Evolutionary conservation across 2,329 filamentous ascomycete species (phyloP).

Genomic region (Cytospora piceicola): DNA sequence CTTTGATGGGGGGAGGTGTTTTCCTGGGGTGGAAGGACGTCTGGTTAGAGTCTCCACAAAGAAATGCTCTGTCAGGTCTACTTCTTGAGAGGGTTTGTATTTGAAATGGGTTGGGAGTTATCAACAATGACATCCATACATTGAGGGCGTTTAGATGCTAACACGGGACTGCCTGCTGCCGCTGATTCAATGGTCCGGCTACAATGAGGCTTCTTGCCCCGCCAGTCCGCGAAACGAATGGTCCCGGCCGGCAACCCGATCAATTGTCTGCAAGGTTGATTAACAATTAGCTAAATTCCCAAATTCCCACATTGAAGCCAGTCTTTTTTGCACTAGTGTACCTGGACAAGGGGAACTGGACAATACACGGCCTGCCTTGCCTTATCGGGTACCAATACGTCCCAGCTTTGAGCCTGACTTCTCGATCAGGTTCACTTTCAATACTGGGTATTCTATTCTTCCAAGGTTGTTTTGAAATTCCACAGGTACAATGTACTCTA

Average conservation of each 20-base stretch:
- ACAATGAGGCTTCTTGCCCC: slow-evolving; percentile 15
- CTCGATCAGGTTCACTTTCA: not conserved
- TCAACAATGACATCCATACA: not conserved
- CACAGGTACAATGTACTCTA: not conserved
- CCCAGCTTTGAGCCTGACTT: not conserved
- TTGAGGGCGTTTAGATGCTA: slow-evolving; percentile 1
- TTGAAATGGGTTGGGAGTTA: not conserved
- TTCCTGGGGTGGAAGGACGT: not conserved
- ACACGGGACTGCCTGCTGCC: not conserved
- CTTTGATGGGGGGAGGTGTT: not conserved
- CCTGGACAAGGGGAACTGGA: not conserved
- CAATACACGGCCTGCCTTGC: not conserved
- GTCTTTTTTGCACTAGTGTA: not conserved
- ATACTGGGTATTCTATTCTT: not conserved
- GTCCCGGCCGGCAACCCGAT: slow-evolving; percentile 23
- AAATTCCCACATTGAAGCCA: not conserved
- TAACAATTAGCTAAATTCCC: not conserved
- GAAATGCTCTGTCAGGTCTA: not conserved
- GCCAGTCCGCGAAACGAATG: slow-evolving; percentile 1
- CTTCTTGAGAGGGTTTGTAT: not conserved
- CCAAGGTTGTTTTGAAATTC: not conserved
- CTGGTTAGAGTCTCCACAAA: not conserved
- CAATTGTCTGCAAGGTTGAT: not conserved
- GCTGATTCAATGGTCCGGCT: slow-evolving; percentile 10
- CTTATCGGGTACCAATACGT: not conserved